phyloP scores from a whole-genome alignment of 1,139 yeast species.

The Saccharomyces hybrid region DNA sequence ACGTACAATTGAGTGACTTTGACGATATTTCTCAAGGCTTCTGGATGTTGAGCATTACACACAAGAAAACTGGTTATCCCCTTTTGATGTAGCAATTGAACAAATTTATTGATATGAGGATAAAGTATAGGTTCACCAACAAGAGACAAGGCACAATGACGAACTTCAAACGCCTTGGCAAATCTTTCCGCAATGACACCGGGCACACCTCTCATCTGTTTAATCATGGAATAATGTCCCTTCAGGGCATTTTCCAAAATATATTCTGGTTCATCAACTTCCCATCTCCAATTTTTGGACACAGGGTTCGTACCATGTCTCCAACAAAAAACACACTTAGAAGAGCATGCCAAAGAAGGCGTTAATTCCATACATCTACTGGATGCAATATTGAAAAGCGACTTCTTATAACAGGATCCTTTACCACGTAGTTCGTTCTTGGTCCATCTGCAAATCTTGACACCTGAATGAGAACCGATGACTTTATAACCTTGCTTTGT shows the following conservation, averaged over 20 bases:
- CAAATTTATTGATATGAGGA: conserved; percentile 82
- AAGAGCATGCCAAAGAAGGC: conserved; percentile 87
- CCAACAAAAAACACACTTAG: conserved; percentile 96
- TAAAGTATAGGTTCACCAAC: conserved; percentile 95
- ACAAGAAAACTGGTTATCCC: conserved; percentile 82
- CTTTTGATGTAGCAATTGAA: conserved; percentile 67
- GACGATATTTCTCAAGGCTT: conserved; percentile 56
- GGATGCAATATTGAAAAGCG: conserved; percentile 82
- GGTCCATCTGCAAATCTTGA: conserved; percentile 93
- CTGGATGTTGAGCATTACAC: conserved; percentile 95
- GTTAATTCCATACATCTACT: conserved; percentile 96
- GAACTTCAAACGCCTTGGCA: conserved; percentile 81
- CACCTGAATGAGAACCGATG: conserved; percentile 94
- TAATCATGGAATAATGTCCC: conserved; percentile 86
- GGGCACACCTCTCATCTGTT: conserved; percentile 93
- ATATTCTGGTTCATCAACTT: conserved; percentile 79
- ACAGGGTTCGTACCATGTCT: conserved; percentile 97
- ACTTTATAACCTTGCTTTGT: conserved; percentile 92
- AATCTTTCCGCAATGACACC: conserved; percentile 87
- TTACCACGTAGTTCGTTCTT: conserved; percentile 89
- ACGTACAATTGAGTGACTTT: conserved; percentile 88
- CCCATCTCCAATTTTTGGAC: conserved; percentile 96
- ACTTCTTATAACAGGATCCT: conserved; percentile 90
- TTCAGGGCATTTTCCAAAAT: conserved; percentile 78
- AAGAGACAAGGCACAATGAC: conserved; percentile 84